Percentiles rank a stretch among this genome's conserved stretches.
Conservation (phyloP, 768 basidiomycete genomes). For the Termitomyces bulborhizus region DNA sequence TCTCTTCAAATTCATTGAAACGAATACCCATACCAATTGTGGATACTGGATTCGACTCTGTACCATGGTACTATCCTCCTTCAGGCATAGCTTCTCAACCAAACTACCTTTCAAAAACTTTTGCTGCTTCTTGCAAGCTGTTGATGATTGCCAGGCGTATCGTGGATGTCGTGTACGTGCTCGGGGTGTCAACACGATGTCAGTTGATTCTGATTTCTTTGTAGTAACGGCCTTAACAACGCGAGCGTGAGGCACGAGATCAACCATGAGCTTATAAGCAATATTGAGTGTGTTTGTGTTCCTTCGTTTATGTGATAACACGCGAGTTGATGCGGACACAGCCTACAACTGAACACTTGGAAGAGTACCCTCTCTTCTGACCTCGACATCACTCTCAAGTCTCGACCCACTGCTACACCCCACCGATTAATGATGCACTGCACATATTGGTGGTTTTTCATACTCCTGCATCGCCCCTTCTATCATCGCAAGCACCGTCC, state of each 20-base stretch:
- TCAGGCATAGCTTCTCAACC: conserved; percentile 34
- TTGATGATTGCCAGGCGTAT: conserved; percentile 42
- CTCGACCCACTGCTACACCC: conserved; percentile 40
- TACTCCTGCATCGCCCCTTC: conserved; percentile 56
- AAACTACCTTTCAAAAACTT: conserved; percentile 38
- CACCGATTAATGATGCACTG: conserved; percentile 53
- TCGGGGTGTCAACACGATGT: neutral
- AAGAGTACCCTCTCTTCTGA: conserved; percentile 38
- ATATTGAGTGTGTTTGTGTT: conserved; percentile 39
- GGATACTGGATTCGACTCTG: conserved; percentile 42
- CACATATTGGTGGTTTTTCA: conserved; percentile 52
- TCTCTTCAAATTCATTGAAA: conserved; percentile 22
- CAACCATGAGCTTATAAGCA: conserved; percentile 42
- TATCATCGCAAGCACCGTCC: conserved; percentile 36
- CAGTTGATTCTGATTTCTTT: neutral
- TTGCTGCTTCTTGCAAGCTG: conserved; percentile 43
- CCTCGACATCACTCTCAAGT: conserved; percentile 43
- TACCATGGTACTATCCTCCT: conserved; percentile 37
- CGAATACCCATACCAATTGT: conserved; percentile 42
- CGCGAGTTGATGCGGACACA: conserved; percentile 10
- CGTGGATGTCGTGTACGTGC: conserved; percentile 50
- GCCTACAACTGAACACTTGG: conserved; percentile 44
- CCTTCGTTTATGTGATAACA: neutral
- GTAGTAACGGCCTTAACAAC: conserved; percentile 38
- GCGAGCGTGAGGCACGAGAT: conserved; percentile 32